Conservation (phyloP, 768 basidiomycete genomes). For the Dioszegia crocea region DNA sequence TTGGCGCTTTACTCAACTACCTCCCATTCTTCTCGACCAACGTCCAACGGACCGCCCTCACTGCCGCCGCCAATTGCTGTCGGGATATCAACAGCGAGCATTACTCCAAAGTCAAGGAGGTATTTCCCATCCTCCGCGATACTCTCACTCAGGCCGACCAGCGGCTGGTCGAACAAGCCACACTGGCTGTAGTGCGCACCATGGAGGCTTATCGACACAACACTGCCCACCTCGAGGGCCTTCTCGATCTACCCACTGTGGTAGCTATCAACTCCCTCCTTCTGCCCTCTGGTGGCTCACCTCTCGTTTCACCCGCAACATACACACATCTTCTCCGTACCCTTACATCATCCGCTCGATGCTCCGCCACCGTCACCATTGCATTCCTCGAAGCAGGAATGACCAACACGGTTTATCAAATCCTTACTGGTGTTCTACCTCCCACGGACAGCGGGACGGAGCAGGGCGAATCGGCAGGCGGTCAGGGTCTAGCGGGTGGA, state of each 20-base stretch:
- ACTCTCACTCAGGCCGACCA: slow-evolving; percentile 89
- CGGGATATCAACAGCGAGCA: slow-evolving; percentile 84
- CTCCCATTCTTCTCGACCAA: slow-evolving; percentile 98
- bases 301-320: slow-evolving; percentile 77
- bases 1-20: slow-evolving; percentile 86
- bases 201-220: slow-evolving; percentile 87
- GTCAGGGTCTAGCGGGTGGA: slow-evolving; percentile 80
- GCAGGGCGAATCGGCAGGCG: slow-evolving; percentile 55
- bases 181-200: slow-evolving; percentile 87
- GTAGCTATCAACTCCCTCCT: slow-evolving; percentile 79
- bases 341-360: slow-evolving; percentile 78
- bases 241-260: slow-evolving; percentile 71
- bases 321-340: slow-evolving; percentile 83
- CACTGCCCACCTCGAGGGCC: slow-evolving; percentile 76
- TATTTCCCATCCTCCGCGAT: slow-evolving; percentile 80
- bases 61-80: slow-evolving; percentile 95
- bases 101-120: slow-evolving; percentile 79
- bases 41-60: slow-evolving; percentile 91
- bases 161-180: slow-evolving; percentile 94
- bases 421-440: slow-evolving; percentile 88
- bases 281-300: slow-evolving; percentile 72
- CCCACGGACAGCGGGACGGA: slow-evolving; percentile 57
- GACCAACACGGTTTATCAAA: slow-evolving; percentile 87
- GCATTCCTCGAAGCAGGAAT: slow-evolving; percentile 86
- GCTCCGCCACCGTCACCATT: slow-evolving; percentile 81